phyloP scores from a whole-genome alignment of 345 rosid genomes.

The Cardiospermum halicacabum region DNA sequence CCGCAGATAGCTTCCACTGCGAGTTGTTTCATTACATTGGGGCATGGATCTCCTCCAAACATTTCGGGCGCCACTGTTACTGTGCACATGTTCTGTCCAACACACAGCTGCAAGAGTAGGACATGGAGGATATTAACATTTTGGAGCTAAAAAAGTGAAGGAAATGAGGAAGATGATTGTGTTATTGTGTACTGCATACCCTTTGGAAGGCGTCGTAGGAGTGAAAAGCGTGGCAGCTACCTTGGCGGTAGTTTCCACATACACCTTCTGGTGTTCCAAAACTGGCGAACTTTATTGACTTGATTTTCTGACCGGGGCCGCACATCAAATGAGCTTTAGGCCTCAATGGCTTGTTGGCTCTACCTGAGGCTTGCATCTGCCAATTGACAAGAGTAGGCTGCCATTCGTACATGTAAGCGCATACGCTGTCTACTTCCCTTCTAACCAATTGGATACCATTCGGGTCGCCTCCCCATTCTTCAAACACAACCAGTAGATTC shows the following conservation, averaged over 20 bases:
- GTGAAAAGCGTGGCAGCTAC: slow-evolving; percentile 89
- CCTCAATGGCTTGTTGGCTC: slow-evolving; percentile 70
- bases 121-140: neutral
- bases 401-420: slow-evolving; percentile 93
- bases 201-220: slow-evolving; percentile 92
- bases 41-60: slow-evolving; percentile 98
- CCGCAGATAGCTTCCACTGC: slow-evolving; percentile 86
- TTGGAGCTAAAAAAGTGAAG: neutral
- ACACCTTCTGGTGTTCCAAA: slow-evolving; percentile 89
- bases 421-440: slow-evolving; percentile 76
- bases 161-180: slow-evolving; percentile 6
- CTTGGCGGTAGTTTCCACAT: slow-evolving; percentile 81
- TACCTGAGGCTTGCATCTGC: slow-evolving; percentile 77
- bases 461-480: slow-evolving; percentile 98
- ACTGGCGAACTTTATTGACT: slow-evolving; percentile 84
- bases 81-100: slow-evolving; percentile 84
- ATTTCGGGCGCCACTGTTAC: slow-evolving; percentile 92
- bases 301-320: slow-evolving; percentile 77
- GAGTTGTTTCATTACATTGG: slow-evolving; percentile 81
- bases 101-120: slow-evolving; percentile 62
- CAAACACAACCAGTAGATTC: slow-evolving; percentile 88
- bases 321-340: slow-evolving; percentile 87
- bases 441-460: slow-evolving; percentile 79
- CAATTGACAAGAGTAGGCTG: slow-evolving; percentile 86
- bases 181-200: slow-evolving; percentile 51